A percentile compares a stretch with the other conserved stretches of the same genome.
phyloP scores from a whole-genome alignment of 2,329 filamentous ascomycete genomes.

The Ceratocystiopsis minuta region DNA sequence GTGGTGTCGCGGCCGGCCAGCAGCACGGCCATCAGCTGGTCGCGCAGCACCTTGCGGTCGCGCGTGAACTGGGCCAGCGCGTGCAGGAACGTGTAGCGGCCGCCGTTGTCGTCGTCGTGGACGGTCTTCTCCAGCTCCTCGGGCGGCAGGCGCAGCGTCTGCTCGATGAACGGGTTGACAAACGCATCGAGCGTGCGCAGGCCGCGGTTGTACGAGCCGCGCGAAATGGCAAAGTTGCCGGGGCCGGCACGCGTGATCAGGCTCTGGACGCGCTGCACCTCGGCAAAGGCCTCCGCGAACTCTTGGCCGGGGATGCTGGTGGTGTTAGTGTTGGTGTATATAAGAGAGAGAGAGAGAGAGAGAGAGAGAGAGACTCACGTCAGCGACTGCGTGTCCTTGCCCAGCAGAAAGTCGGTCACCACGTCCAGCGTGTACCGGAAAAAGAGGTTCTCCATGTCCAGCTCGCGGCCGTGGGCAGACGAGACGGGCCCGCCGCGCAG shows the following conservation, averaged over 20 bases:
- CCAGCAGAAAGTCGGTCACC: conserved; percentile 73
- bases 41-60: conserved; percentile 52
- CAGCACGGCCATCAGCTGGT: conserved; percentile 68
- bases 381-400: conserved; percentile 50
- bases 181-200: conserved; percentile 58
- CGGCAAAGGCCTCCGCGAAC: conserved; percentile 69
- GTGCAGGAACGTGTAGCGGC: conserved; percentile 64
- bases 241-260: conserved; percentile 47
- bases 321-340: not conserved
- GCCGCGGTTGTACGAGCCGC: conserved; percentile 40
- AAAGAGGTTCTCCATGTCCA: conserved; percentile 61
- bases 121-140: conserved; percentile 61
- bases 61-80: conserved; percentile 68
- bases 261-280: conserved; percentile 59
- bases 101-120: conserved; percentile 33
- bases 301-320: conserved; percentile 36
- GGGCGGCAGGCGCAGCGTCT: conserved; percentile 47
- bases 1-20: conserved; percentile 81
- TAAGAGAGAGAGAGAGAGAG: not conserved
- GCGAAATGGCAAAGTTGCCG: conserved; percentile 44
- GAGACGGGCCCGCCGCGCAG: conserved; percentile 36
- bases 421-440: conserved; percentile 76
- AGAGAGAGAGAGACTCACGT: conserved; percentile 19
- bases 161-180: conserved; percentile 60
- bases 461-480: conserved; percentile 38